Percentiles rank a stretch among this genome's conserved stretches.
phyloP scores from a whole-genome alignment of 306 rosid genomes.

The Malus asiatica region DNA sequence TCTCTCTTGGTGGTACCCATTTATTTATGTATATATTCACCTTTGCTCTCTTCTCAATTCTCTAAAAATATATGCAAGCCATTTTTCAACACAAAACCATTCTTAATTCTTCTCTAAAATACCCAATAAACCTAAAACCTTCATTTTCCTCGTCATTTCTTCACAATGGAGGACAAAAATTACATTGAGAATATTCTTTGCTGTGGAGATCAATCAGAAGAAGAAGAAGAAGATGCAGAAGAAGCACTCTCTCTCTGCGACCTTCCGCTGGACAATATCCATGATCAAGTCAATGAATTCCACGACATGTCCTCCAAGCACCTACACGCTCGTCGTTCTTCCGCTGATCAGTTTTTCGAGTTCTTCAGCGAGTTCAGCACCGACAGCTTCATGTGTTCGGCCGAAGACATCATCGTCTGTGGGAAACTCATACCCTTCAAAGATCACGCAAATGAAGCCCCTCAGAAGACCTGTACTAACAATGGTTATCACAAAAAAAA shows the following conservation, averaged over 20 bases:
- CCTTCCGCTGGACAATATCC: constrained; percentile 29
- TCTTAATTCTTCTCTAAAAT: background rate
- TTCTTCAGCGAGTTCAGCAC: constrained; percentile 44
- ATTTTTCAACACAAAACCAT: background rate
- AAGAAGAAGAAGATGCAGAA: constrained; percentile 15
- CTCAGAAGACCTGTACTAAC: background rate
- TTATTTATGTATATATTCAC: background rate
- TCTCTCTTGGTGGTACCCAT: background rate
- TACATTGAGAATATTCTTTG: background rate
- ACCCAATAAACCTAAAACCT: background rate
- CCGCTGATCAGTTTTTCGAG: constrained; percentile 35
- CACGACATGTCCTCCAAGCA: background rate
- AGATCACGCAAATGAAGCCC: background rate
- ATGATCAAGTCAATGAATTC: constrained; percentile 3
- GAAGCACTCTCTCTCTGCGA: constrained; percentile 61
- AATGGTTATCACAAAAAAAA: constrained; percentile 2
- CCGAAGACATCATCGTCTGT: constrained; percentile 59
- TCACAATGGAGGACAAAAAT: background rate
- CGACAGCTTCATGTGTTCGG: constrained; percentile 43
- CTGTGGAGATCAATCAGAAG: background rate
- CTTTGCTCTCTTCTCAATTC: constrained; percentile 1
- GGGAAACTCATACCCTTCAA: constrained; percentile 53
- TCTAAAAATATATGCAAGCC: background rate
- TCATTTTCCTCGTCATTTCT: background rate
- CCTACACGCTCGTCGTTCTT: constrained; percentile 16